These are phyloP conservation scores for Dioscorea dumetorum DNA, from an alignment of 106 monocot species.

Conservation along the genomic window DNA sequence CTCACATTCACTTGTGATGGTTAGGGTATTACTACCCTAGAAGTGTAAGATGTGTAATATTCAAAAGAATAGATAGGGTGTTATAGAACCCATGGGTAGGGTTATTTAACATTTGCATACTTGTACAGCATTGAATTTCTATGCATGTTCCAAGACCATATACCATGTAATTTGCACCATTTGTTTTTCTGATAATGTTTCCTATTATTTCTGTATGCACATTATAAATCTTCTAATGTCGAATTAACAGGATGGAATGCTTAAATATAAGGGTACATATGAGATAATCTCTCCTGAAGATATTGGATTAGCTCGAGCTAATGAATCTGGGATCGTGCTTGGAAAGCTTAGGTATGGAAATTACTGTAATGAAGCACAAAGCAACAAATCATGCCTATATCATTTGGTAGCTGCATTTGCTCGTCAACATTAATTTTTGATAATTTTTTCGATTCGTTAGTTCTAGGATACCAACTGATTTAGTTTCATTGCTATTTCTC, in stretches of 20 bases:
- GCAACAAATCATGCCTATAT: not conserved
- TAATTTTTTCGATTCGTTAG: not conserved
- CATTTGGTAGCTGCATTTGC: not conserved
- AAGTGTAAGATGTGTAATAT: no score
- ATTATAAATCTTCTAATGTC: not conserved
- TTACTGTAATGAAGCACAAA: not conserved
- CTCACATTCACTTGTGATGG: no score
- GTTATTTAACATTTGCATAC: no score
- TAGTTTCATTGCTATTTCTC: not conserved
- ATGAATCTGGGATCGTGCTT: slow-evolving; percentile 89
- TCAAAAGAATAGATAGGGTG: no score
- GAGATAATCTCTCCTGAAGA: slow-evolving; percentile 95
- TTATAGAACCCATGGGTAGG: no score
- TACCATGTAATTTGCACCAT: no score
- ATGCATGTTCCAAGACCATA: no score
- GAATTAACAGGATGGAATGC: slow-evolving; percentile 82
- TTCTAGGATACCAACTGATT: not conserved
- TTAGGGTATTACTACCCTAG: no score
- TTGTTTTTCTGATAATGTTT: no score
- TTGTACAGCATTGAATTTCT: no score
- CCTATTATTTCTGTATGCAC: no score
- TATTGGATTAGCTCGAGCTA: slow-evolving; percentile 75
- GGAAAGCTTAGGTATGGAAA: slow-evolving; percentile 80
- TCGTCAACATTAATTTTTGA: not conserved
- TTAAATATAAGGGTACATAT: slow-evolving; percentile 90